Evolutionary conservation across 106 monocot genomes (phyloP), one percentile per base, ranked within the genome.

Genomic region (Dendrobium chrysotoxum): DNA sequence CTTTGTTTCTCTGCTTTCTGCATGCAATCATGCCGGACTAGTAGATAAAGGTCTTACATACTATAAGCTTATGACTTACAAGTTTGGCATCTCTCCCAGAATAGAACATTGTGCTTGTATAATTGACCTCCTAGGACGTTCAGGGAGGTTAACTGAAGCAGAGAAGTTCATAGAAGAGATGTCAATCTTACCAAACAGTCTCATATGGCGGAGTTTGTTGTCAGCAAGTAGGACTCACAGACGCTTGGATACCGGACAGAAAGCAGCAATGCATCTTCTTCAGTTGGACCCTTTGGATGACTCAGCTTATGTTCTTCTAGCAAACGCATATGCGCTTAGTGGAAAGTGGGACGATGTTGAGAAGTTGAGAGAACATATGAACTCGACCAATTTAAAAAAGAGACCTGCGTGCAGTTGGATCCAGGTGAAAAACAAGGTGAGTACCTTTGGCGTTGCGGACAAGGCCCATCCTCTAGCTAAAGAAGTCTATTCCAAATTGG

Each of bases 91-190:
- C 46, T 40, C 79, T 28, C 90, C 92, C 4, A 84, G 87, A 40
- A 86, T 86, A 64, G 91, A 94, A 70, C 96, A 97, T 40, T 96
- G 91, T 83, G 96, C 93, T 53, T 96, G 96, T 55, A 88, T 96
- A 17, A 89, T 96, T 77, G 96, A 96, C 82, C 83, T 96, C 11
- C 89, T 96, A 6, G 96, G 96, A 53, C 91, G 93, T 28, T 78
- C 90, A 4, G 96, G 93, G 40, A 88, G 85, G 73, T 75, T 96
- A 39, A n/a, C 25, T 0, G 96, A 96, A 80, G 96, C 96, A 54
- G 88, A 90, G 72, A 82, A 80, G 75, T 96, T 96, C 75, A 81
- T 93, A 38, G 86, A 88, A 78, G 82, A 88, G 23, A 93, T 93
- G 93, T 85, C 85, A 0, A 77, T 96, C 13, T 4, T 67, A 40